Evolutionary conservation across 805 yeast genomes (phyloP), one percentile per base, ranked within the genome.

Genomic region (Saccharomyces cerevisiae): DNA sequence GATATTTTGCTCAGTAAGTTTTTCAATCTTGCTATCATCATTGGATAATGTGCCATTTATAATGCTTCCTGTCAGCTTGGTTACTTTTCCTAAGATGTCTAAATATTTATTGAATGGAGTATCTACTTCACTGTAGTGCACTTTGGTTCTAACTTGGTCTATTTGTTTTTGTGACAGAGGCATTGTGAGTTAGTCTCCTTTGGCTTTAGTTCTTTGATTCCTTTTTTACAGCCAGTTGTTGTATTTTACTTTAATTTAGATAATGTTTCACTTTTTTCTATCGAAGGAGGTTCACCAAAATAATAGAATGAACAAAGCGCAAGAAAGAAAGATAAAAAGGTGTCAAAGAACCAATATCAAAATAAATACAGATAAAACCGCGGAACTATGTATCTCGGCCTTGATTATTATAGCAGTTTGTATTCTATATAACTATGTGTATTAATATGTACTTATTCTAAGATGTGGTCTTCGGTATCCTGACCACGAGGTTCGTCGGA

Each of bases 121-220:
- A 51, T 68, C 70, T 6, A 58, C 57, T 46, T 66, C 70, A 51
- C 63, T 64, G 50, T 59, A 65, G 8, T 49, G 54, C 1, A 66
- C 69, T 50, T 65, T 66, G 13, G 53, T 58, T 26, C 60, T 57
- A 21, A 65, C 63, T 46, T 60, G 59, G 27, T 55, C 60, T 5
- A 53, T 54, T 49, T 63, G 63, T 6, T 41, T 22, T 10, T 55
- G 48, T 13, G 53, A 58, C 24, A 57, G 47, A 8, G 56, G 47
- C 31, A 57, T 53, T 41, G 48, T 43, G 21, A 11, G 14, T 10
- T 3, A 14, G 17, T 4, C 13, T 17, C 17, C 13, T n/a, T 22
- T 21, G 21, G 22, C 31, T 9, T 46, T 14, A 28, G 3, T 4
- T 27, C 21, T n/a, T 46, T n/a, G n/a, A n/a, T n/a, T n/a, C n/a